Evolutionary conservation across 1,139 yeast genomes (phyloP), one percentile per base, ranked within the genome.

Genomic region (Kurtzmaniella quercitrusa): DNA sequence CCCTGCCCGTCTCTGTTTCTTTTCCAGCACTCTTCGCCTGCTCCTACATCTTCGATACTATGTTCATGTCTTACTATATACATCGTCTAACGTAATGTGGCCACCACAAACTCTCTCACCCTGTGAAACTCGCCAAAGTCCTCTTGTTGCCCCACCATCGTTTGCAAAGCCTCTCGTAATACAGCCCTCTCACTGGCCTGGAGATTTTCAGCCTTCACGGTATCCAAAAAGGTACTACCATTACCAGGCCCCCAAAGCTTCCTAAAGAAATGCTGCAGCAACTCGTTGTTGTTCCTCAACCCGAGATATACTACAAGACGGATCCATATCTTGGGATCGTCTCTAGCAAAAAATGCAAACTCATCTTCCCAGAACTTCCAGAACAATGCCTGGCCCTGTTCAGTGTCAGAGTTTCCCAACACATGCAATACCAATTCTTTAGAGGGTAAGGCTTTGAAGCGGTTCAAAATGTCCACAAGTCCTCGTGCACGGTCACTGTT

Each of bases 271-370:
- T 58, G 54, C n/a, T 59, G 48, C 25, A 58, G 58, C n/a, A 70
- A 67, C 2, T 50, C 44, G 17, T 47, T 41, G 46, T 68, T 60
- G 39, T 58, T 53, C n/a, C 68, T 56, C 27, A 61, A 50, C 1
- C 69, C 62, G 40, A 73, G 59, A 47, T 63, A 71, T 2, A 66
- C 66, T 5, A 54, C 54, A n/a, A 71, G 55, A 33, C 71, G 55
- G 4, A 68, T 63, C 74, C 75, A 72, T 31, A 53, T 53, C 10
- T 50, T 48, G 18, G 40, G 44, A 8, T 19, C 24, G 21, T 19
- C 16, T 11, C 24, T 12, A 19, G 27, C 38, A 19, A 36, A 19
- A 9, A 36, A 19, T 14, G 29, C 18, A 21, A 39, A 17, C 17
- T 29, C 21, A 9, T 19, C 18, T n/a, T 27, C 33, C 44, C 9